Evolutionary conservation across 108 stramenopile species (phyloP).

Genomic region (Epithemia pelagica): DNA sequence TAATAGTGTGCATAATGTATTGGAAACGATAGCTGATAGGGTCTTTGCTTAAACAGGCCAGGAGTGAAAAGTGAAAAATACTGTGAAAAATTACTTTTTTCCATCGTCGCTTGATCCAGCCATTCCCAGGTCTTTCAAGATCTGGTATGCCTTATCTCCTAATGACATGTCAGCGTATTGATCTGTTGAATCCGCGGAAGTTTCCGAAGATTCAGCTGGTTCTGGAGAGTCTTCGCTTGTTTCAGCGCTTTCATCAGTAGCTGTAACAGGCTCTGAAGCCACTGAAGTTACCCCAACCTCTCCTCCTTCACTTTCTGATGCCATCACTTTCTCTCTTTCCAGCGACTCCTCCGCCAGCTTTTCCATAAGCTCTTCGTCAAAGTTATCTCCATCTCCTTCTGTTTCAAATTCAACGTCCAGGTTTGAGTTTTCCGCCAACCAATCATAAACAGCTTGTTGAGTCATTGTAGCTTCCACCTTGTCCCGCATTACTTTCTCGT

Average conservation of each 20-base stretch:
- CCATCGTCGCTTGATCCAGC: not conserved
- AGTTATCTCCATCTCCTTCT: conserved; percentile 40
- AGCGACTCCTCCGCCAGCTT: conserved; percentile 70
- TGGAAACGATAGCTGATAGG: no score
- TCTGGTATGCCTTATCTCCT: conserved; percentile 51
- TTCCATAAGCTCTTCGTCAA: conserved; percentile 73
- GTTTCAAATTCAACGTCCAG: conserved; percentile 63
- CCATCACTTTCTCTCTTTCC: conserved; percentile 40
- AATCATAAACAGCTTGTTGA: conserved; percentile 71
- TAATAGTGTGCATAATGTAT: no score
- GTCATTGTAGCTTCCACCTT: conserved; percentile 76
- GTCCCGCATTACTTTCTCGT: conserved; percentile 57
- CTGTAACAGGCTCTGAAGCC: not conserved
- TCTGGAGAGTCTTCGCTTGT: conserved; percentile 13
- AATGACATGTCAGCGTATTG: conserved; percentile 35
- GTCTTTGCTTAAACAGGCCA: no score
- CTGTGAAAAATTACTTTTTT: no score
- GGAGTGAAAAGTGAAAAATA: no score
- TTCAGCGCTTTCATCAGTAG: conserved; percentile 14
- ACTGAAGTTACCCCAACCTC: conserved; percentile 16
- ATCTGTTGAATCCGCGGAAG: not conserved
- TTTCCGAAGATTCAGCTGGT: conserved; percentile 3
- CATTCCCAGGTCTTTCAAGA: conserved; percentile 30
- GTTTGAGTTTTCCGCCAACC: conserved; percentile 69
- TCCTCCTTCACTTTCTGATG: conserved; percentile 7